phyloP scores from a whole-genome alignment of 2,329 filamentous ascomycete genomes.

The Fusarium denticulatum region DNA sequence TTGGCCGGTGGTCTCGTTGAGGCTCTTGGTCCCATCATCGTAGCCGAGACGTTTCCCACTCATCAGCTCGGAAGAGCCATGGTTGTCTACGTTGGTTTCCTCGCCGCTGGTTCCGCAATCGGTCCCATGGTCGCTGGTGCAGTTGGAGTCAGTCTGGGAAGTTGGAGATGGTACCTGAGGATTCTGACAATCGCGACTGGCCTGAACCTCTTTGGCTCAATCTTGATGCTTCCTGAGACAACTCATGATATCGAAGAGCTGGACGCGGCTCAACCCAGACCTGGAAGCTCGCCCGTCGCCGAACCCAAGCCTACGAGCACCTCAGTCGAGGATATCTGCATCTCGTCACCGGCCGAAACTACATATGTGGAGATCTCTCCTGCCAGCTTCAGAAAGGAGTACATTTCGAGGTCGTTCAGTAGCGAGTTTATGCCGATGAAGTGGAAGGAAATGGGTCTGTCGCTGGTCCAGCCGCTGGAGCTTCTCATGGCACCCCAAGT shows the following conservation, averaged over 20 bases:
- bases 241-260: not conserved
- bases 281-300: not conserved
- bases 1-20: constrained; percentile 2
- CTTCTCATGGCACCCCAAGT: not conserved
- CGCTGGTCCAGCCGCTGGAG: not conserved
- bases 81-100: constrained; percentile 7
- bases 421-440: not conserved
- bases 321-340: not conserved
- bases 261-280: not conserved
- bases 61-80: constrained; percentile 3
- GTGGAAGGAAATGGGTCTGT: not conserved
- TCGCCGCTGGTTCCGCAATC: not conserved
- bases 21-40: constrained; percentile 10
- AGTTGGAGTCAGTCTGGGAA: not conserved
- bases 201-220: not conserved
- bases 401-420: not conserved
- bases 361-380: not conserved
- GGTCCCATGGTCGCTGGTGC: not conserved
- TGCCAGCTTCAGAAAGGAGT: not conserved
- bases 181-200: not conserved
- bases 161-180: constrained; percentile 14
- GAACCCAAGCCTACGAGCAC: not conserved
- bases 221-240: constrained; percentile 11
- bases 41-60: not conserved
- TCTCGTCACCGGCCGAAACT: not conserved